These are phyloP conservation scores for Luffa aegyptiaca DNA, from an alignment of 306 rosid species.

Conservation along the genomic window DNA sequence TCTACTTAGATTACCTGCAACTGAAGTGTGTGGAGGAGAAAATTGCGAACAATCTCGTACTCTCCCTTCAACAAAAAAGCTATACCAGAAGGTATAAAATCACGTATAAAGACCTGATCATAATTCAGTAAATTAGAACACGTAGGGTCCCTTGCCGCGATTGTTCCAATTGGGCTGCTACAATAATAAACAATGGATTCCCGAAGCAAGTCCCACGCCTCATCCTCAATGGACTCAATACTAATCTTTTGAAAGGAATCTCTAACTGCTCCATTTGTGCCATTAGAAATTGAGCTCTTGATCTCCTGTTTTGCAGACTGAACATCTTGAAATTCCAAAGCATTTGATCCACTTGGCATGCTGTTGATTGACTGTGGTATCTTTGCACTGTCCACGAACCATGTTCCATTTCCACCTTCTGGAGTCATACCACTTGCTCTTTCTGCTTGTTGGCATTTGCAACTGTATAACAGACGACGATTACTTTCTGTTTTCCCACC, in stretches of 20 bases:
- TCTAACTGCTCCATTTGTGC: conserved; percentile 33
- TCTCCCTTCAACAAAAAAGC: conserved; percentile 86
- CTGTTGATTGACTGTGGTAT: conserved; percentile 26
- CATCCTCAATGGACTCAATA: conserved; percentile 51
- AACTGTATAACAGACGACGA: conserved; percentile 20
- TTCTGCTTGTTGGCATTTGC: conserved; percentile 57
- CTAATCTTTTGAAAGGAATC: conserved; percentile 23
- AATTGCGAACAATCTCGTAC: conserved; percentile 77
- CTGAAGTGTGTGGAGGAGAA: conserved; percentile 78
- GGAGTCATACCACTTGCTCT: conserved; percentile 25
- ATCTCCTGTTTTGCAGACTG: conserved; percentile 39
- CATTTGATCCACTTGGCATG: conserved; percentile 20
- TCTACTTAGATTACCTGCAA: conserved; percentile 49
- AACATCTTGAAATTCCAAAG: conserved; percentile 38
- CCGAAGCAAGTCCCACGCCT: conserved; percentile 74
- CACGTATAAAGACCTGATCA: conserved; percentile 85
- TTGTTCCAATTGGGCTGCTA: conserved; percentile 74
- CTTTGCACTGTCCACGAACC: conserved; percentile 32
- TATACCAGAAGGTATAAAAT: conserved; percentile 83
- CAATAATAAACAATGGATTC: conserved; percentile 68
- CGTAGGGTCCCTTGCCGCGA: conserved; percentile 73
- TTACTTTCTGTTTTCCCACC: conserved; percentile 3
- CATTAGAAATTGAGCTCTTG: conserved; percentile 27
- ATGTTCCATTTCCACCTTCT: conserved; percentile 38
- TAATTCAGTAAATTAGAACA: conserved; percentile 59